Conservation (phyloP, 2,329 filamentous ascomycete genomes). For the Ophiostoma ulmi region DNA sequence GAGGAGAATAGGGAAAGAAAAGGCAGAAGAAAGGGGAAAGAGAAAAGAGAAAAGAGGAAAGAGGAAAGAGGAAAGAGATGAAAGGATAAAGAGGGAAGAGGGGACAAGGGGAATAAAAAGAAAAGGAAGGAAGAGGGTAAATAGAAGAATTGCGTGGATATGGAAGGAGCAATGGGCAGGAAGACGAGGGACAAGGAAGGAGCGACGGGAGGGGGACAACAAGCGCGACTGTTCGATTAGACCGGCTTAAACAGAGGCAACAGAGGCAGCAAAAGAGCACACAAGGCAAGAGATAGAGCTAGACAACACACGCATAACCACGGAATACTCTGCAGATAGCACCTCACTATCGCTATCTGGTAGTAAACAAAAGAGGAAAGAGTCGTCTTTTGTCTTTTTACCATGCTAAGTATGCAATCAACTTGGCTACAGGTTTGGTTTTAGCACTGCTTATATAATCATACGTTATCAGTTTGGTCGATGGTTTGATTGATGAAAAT, state of each 20-base stretch:
- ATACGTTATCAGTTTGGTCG: not conserved
- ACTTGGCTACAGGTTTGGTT: not conserved
- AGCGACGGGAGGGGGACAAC: conserved; percentile 7
- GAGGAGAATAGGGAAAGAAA: conserved; percentile 23
- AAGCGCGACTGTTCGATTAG: not conserved
- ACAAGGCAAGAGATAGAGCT: not conserved
- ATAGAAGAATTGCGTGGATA: not conserved
- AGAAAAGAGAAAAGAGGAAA: not conserved
- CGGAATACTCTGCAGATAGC: not conserved
- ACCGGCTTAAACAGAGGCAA: not conserved
- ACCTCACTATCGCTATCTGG: not conserved
- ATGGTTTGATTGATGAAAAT: not conserved
- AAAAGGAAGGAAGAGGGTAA: conserved; percentile 14
- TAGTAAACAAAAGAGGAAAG: conserved; percentile 6
- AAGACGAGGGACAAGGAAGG: conserved; percentile 8
- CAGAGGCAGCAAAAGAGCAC: not conserved
- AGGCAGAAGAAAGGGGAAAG: not conserved
- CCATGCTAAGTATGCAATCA: not conserved
- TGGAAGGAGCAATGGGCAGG: conserved; percentile 18
- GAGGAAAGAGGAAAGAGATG: not conserved
- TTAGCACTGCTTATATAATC: not conserved
- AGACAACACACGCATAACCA: not conserved
- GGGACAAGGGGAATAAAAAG: not conserved
- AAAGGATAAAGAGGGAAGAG: not conserved
- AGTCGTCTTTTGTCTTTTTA: not conserved